A percentile compares a stretch with the other conserved stretches of the same genome.
phyloP scores from a whole-genome alignment of 2,329 filamentous ascomycete genomes.

The Colletotrichum caudatum region DNA sequence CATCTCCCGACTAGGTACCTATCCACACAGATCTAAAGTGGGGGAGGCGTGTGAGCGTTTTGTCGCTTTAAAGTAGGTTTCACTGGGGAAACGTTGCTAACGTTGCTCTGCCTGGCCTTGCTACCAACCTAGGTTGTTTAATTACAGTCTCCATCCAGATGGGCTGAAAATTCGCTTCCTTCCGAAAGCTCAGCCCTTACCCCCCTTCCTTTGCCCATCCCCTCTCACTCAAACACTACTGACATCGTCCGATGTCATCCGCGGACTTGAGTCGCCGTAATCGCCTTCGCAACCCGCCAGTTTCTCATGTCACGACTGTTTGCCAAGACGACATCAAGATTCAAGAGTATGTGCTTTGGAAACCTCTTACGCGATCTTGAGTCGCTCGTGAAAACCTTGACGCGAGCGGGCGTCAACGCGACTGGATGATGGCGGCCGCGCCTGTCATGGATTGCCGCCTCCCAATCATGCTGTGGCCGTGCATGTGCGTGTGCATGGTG shows the following conservation, averaged over 20 bases:
- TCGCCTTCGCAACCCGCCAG: background rate
- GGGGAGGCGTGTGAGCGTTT: background rate
- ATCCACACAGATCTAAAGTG: constrained; percentile 19
- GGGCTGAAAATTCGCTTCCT: constrained; percentile 34
- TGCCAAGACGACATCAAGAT: constrained; percentile 8
- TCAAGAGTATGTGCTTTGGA: constrained; percentile 3
- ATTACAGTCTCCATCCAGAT: constrained; percentile 1
- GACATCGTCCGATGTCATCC: constrained; percentile 13
- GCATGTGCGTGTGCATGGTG: background rate
- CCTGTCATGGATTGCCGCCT: constrained; percentile 33
- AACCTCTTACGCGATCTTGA: background rate
- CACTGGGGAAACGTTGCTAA: constrained; percentile 12
- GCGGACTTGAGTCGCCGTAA: background rate
- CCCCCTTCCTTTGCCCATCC: background rate
- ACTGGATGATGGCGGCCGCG: constrained; percentile 24
- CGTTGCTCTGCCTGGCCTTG: too few relatives aligned
- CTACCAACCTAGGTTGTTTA: background rate
- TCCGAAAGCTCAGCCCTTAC: constrained; percentile 25
- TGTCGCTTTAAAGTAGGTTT: background rate
- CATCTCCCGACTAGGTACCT: constrained; percentile 14
- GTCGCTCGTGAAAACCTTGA: constrained; percentile 20
- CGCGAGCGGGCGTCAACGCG: constrained; percentile 1
- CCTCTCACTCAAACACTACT: constrained; percentile 32
- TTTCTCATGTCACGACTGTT: background rate
- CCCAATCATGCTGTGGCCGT: background rate